A percentile compares a stretch with the other conserved stretches of the same genome.
phyloP scores from a whole-genome alignment of 192 early-diverging fungal genomes.

The Chytriomyces sp. region DNA sequence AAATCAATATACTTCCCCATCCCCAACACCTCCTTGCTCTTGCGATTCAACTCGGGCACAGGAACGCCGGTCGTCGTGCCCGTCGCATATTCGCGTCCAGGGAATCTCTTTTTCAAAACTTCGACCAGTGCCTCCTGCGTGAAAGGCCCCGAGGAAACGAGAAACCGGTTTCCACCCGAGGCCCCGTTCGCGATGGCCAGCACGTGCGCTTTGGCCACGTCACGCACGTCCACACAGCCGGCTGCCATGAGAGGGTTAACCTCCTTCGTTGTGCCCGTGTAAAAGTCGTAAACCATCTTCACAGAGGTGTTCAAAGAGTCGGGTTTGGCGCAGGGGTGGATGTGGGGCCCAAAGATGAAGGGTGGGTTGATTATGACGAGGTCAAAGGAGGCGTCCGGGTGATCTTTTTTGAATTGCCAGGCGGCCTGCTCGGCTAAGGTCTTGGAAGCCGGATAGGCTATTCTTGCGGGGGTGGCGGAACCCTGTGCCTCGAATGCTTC shows the following conservation, averaged over 20 bases:
- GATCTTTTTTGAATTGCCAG: constrained; percentile 39
- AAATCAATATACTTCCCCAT: constrained; percentile 26
- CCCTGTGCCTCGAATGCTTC: constrained; percentile 4
- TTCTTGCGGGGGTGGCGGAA: constrained; percentile 1
- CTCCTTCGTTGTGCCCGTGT: neutral
- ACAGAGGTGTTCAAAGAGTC: constrained; percentile 30
- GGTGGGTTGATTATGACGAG: constrained; percentile 35
- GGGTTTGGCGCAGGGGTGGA: constrained; percentile 2
- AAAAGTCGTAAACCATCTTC: constrained; percentile 6
- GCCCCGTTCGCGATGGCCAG: constrained; percentile 17
- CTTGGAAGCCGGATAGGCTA: constrained; percentile 39
- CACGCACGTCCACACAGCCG: constrained; percentile 38
- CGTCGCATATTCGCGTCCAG: neutral
- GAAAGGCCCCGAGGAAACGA: constrained; percentile 21
- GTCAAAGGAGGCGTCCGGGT: constrained; percentile 17
- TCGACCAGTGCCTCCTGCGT: constrained; percentile 6
- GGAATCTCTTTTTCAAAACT: constrained; percentile 13
- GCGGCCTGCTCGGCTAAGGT: constrained; percentile 39
- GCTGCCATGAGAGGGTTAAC: constrained; percentile 7
- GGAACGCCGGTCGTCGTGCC: constrained; percentile 2
- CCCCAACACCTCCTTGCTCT: constrained; percentile 21
- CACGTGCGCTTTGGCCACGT: constrained; percentile 38
- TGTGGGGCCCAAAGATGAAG: constrained; percentile 28
- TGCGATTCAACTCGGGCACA: constrained; percentile 19
- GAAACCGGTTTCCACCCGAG: constrained; percentile 27